Percentiles rank a stretch among this genome's conserved stretches.
phyloP scores from a whole-genome alignment of 257 asterid species.

The Capsicum rhomboideum region DNA sequence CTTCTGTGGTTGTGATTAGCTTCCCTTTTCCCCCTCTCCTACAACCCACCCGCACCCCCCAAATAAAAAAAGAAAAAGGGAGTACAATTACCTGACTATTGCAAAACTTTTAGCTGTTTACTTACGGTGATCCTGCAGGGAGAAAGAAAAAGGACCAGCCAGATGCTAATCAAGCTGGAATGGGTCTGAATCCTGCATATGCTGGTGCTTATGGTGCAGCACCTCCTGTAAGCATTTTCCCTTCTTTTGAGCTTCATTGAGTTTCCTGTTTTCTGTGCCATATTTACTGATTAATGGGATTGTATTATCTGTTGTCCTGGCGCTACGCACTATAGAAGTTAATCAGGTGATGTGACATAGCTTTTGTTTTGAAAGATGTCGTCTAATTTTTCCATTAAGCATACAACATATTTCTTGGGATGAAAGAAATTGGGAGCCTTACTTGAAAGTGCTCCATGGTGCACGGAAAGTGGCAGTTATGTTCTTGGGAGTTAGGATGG shows the following conservation, averaged over 20 bases:
- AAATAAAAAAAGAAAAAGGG: neutral
- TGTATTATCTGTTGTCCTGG: neutral
- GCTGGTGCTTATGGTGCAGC: slow-evolving; percentile 74
- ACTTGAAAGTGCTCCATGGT: neutral
- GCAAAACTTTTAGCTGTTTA: neutral
- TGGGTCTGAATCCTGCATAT: slow-evolving; percentile 53
- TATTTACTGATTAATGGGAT: neutral
- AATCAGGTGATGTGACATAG: neutral
- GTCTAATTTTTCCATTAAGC: neutral
- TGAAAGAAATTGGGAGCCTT: neutral
- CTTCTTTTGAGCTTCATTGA: neutral
- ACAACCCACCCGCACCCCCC: neutral
- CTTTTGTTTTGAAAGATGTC: neutral
- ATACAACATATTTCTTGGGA: neutral
- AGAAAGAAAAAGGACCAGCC: slow-evolving; percentile 86
- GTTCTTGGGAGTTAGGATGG: neutral
- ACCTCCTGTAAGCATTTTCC: slow-evolving; percentile 68
- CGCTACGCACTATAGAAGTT: neutral
- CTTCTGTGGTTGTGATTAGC: neutral
- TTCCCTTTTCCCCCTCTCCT: neutral
- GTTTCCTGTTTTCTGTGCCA: neutral
- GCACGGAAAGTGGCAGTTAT: neutral
- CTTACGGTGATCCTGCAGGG: slow-evolving; percentile 37
- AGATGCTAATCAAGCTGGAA: slow-evolving; percentile 66
- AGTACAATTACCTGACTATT: neutral